A percentile compares a stretch with the other conserved stretches of the same genome.
Conservation (phyloP, 2,329 filamentous ascomycete genomes). For the Ascochyta fabae region DNA sequence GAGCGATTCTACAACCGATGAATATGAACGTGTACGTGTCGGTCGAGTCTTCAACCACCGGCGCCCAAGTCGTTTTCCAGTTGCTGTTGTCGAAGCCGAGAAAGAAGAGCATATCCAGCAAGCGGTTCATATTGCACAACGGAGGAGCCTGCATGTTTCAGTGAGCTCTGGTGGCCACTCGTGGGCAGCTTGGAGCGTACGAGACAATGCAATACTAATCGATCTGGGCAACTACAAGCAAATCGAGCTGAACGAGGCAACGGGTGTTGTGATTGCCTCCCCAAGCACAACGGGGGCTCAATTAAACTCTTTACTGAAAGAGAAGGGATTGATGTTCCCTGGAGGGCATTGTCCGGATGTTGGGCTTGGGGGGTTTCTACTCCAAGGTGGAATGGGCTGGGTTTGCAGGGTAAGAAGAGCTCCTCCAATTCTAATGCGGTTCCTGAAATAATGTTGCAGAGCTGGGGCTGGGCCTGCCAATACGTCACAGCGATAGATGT, state of each 20-base stretch:
- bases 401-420: conserved; percentile 29
- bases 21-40: not conserved
- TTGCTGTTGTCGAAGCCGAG: conserved; percentile 52
- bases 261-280: not conserved
- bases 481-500: not conserved
- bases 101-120: conserved; percentile 32
- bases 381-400: conserved; percentile 67
- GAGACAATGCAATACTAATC: not conserved
- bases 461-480: not conserved
- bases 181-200: not conserved
- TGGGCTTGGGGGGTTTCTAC: conserved; percentile 60
- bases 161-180: not conserved
- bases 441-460: not conserved
- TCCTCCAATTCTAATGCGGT: not conserved
- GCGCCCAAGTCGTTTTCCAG: conserved; percentile 49
- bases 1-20: not conserved
- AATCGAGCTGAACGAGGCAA: not conserved
- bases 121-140: not conserved
- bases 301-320: not conserved
- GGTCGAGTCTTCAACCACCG: not conserved
- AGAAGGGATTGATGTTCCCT: conserved; percentile 50
- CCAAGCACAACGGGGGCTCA: not conserved
- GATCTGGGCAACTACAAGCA: not conserved
- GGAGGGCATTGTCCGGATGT: conserved; percentile 65
- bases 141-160: not conserved